These are phyloP conservation scores for Geotrichum australiense DNA, from an alignment of 1,139 yeast genomes.

Conservation along the genomic window DNA sequence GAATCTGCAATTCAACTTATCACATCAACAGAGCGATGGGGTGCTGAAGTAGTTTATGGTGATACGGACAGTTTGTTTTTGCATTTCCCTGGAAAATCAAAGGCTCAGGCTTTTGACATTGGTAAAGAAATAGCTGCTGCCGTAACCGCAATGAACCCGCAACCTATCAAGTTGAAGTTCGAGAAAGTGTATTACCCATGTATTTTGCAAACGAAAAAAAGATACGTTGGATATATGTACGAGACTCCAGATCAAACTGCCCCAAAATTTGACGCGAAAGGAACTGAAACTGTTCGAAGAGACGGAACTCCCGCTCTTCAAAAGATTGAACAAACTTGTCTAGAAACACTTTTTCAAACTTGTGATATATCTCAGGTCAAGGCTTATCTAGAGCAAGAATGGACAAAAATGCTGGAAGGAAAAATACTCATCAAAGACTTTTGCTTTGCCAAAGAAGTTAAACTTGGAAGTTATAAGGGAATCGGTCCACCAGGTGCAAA, in stretches of 20 bases:
- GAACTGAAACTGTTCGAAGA: constrained; percentile 87
- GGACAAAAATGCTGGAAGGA: constrained; percentile 54
- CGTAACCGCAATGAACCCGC: constrained; percentile 65
- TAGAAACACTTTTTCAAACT: constrained; percentile 65
- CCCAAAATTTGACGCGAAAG: constrained; percentile 88
- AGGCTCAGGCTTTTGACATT: constrained; percentile 64
- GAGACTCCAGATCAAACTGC: constrained; percentile 48
- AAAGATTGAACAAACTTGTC: constrained; percentile 64
- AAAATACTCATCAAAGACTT: constrained; percentile 70
- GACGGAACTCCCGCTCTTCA: constrained; percentile 94
- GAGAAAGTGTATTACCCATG: constrained; percentile 92
- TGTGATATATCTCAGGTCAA: constrained; percentile 66
- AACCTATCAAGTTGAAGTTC: constrained; percentile 75
- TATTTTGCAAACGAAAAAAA: constrained; percentile 71
- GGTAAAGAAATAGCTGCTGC: constrained; percentile 63
- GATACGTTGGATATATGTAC: constrained; percentile 83
- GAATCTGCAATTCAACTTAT: constrained; percentile 64
- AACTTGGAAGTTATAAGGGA: constrained; percentile 74
- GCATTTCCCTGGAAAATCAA: constrained; percentile 75
- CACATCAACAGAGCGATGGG: constrained; percentile 55
- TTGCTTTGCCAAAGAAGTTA: constrained; percentile 87
- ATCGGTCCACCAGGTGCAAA: constrained; percentile 88
- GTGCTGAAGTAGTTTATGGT: constrained; percentile 92
- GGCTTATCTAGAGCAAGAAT: constrained; percentile 54
- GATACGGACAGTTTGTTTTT: constrained; percentile 94